Evolutionary conservation across 2,329 filamentous ascomycete species (phyloP).

Genomic region (Gremmenia infestans): DNA sequence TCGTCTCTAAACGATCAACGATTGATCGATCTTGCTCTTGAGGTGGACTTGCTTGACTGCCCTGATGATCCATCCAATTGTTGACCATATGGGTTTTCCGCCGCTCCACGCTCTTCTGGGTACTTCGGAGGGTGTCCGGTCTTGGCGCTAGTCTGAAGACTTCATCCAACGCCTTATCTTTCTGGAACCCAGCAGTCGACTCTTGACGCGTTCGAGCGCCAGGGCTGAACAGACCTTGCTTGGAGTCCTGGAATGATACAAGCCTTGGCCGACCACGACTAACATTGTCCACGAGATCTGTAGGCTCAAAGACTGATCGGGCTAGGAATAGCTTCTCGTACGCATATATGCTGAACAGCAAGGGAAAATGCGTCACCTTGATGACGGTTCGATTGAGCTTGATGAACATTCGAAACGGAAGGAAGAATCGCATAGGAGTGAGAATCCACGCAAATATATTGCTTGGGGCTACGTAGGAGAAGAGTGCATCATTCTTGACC

Average conservation of each 20-base stretch:
- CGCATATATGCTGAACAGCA: slow-evolving; percentile 78
- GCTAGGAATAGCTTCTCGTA: slow-evolving; percentile 82
- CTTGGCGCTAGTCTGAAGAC: slow-evolving; percentile 76
- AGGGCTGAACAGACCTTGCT: slow-evolving; percentile 66
- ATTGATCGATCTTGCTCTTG: slow-evolving; percentile 56
- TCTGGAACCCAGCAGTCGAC: slow-evolving; percentile 82
- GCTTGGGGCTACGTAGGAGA: slow-evolving; percentile 86
- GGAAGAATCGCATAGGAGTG: slow-evolving; percentile 73
- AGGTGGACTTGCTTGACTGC: slow-evolving; percentile 49
- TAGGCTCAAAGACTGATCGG: slow-evolving; percentile 71
- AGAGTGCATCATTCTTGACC: slow-evolving; percentile 96
- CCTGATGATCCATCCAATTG: slow-evolving; percentile 80
- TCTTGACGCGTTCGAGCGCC: slow-evolving; percentile 71
- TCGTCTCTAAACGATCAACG: slow-evolving; percentile 51
- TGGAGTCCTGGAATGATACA: slow-evolving; percentile 51
- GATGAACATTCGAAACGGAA: slow-evolving; percentile 78
- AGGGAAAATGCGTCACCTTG: slow-evolving; percentile 83
- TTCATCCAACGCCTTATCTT: slow-evolving; percentile 85
- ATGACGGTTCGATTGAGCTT: slow-evolving; percentile 85
- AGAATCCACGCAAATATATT: slow-evolving; percentile 90
- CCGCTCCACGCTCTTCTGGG: slow-evolving; percentile 57
- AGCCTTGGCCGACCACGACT: slow-evolving; percentile 45
- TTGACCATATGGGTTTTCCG: slow-evolving; percentile 77
- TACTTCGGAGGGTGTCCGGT: slow-evolving; percentile 50
- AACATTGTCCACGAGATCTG: slow-evolving; percentile 75